A percentile compares a stretch with the other conserved stretches of the same genome.
Conservation (phyloP, 805 yeast species). For the Tetrapisispora fleetii region DNA sequence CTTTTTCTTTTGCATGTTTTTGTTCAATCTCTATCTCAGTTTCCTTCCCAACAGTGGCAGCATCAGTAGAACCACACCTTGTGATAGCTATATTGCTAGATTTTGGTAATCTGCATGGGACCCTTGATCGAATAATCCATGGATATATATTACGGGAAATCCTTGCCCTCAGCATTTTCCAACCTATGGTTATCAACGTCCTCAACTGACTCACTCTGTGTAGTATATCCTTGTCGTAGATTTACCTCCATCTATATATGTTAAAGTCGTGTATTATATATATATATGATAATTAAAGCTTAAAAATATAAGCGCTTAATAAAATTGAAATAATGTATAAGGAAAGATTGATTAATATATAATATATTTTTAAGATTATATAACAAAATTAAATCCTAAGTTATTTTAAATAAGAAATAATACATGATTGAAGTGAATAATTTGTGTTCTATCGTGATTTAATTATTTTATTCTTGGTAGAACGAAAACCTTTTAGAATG, state of each 20-base stretch:
- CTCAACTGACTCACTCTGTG: too few relatives aligned
- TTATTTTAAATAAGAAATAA: neutral
- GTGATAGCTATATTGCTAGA: neutral
- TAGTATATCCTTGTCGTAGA: too few relatives aligned
- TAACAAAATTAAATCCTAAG: neutral
- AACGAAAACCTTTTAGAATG: too few relatives aligned
- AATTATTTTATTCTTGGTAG: neutral
- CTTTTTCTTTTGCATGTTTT: neutral
- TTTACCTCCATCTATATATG: too few relatives aligned
- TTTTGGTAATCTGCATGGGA: neutral
- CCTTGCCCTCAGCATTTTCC: neutral
- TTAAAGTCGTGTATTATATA: too few relatives aligned
- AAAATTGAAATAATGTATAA: neutral
- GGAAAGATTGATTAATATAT: neutral
- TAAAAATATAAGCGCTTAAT: too few relatives aligned
- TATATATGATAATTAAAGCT: too few relatives aligned
- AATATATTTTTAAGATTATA: neutral
- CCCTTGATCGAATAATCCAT: neutral
- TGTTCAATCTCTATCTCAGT: too few relatives aligned
- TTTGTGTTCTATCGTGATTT: neutral
- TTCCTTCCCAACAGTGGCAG: neutral
- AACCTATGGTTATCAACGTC: too few relatives aligned
- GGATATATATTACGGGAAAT: neutral
- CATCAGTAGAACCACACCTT: neutral
- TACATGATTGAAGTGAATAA: constrained; percentile 1